Conservation (phyloP, 768 basidiomycete species). For the Leccinum incarnatum region DNA sequence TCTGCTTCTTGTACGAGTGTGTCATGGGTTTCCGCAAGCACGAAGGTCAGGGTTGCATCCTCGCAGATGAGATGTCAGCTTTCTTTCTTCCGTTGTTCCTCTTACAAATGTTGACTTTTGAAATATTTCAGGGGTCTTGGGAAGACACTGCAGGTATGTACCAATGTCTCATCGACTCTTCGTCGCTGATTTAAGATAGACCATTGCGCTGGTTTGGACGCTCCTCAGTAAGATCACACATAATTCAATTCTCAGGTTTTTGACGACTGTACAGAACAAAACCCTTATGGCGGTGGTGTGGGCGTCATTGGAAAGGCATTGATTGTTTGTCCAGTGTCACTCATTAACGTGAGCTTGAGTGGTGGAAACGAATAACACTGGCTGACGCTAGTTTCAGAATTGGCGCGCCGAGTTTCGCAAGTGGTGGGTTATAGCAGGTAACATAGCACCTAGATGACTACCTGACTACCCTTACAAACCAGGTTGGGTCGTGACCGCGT, state of each 20-base stretch:
- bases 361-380: background rate
- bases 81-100: background rate
- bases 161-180: background rate
- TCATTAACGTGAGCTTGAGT: constrained; percentile 64
- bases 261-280: constrained; percentile 60
- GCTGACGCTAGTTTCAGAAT: constrained; percentile 50
- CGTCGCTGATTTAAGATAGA: constrained; percentile 36
- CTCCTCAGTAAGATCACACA: constrained; percentile 67
- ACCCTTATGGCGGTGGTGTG: constrained; percentile 60
- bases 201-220: constrained; percentile 91
- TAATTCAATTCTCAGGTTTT: constrained; percentile 2
- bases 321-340: constrained; percentile 91
- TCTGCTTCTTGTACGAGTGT: constrained; percentile 91
- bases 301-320: constrained; percentile 74
- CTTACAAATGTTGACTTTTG: constrained; percentile 10
- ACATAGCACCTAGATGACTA: background rate
- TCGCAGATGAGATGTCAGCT: constrained; percentile 91
- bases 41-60: constrained; percentile 90
- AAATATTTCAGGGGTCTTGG: constrained; percentile 77
- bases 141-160: constrained; percentile 80
- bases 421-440: constrained; percentile 57
- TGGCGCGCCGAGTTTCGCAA: constrained; percentile 96
- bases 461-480: constrained; percentile 1
- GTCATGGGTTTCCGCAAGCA: constrained; percentile 93
- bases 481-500: constrained; percentile 58